Evolutionary conservation across 768 basidiomycete species (phyloP).

Genomic region (Trametes punicea): DNA sequence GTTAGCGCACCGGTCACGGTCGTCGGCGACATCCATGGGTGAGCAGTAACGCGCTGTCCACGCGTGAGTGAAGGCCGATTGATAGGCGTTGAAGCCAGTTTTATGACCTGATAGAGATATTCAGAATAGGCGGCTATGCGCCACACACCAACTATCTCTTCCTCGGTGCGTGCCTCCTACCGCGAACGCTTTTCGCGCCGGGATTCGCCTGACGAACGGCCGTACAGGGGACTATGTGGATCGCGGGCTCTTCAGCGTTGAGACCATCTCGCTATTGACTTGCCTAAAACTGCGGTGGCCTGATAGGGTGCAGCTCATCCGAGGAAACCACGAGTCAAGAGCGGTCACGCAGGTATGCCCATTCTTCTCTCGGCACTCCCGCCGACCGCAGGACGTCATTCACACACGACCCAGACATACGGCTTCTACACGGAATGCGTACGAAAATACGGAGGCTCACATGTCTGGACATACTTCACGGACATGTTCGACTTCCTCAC

Average conservation of each 20-base stretch:
- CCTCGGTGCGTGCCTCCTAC: slow-evolving; percentile 60
- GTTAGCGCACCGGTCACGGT: slow-evolving; percentile 96
- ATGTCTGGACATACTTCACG: slow-evolving; percentile 99
- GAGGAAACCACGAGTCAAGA: slow-evolving; percentile 97
- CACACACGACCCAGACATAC: slow-evolving; percentile 65
- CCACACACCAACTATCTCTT: slow-evolving; percentile 98
- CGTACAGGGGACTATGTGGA: slow-evolving; percentile 94
- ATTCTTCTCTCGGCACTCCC: neutral
- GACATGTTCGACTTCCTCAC: slow-evolving; percentile 99
- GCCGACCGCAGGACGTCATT: slow-evolving; percentile 29
- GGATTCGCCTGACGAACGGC: slow-evolving; percentile 14
- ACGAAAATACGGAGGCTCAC: slow-evolving; percentile 92
- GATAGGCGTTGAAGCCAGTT: slow-evolving; percentile 78
- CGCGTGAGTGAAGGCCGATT: slow-evolving; percentile 16
- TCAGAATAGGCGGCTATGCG: slow-evolving; percentile 95
- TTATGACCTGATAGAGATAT: slow-evolving; percentile 98
- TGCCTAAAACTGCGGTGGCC: slow-evolving; percentile 97
- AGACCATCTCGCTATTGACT: slow-evolving; percentile 95
- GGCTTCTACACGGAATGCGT: slow-evolving; percentile 99
- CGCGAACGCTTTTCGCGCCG: neutral
- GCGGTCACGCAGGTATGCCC: slow-evolving; percentile 92
- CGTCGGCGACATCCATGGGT: slow-evolving; percentile 99
- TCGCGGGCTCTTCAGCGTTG: slow-evolving; percentile 94
- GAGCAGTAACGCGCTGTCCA: slow-evolving; percentile 36
- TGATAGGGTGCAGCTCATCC: slow-evolving; percentile 91